Evolutionary conservation across 805 yeast genomes (phyloP), one percentile per base, ranked within the genome.

Genomic region (Ogataea neopini): DNA sequence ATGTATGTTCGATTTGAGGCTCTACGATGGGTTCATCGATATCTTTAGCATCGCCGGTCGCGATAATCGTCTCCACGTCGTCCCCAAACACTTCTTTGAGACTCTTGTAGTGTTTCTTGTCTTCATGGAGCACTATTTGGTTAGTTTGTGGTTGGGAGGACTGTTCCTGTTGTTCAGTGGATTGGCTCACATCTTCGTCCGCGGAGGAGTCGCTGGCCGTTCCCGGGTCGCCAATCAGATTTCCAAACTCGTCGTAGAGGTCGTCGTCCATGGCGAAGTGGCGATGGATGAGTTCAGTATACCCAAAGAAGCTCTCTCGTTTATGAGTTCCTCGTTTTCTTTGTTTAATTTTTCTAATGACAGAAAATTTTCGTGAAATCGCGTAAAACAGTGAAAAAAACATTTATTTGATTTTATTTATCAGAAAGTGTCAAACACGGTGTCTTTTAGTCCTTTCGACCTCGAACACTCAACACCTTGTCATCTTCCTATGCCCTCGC

Each of bases 171-270:
- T 52, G 66, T 42, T 40, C 45, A 10, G 26, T 35, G 13, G 20
- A 23, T 5, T 33, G 45, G 14, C 32, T 46, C 13, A 42, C 51
- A 23, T 42, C 43, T 4, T 52, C 50, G 11, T 45, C 59, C 25
- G 52, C 66, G 2, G 61, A 59, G 11, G 63, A 53, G 6, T 66
- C 63, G 43, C 74, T 82, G 1, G 80, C 74, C 54, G 69, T 78
- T 7, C 60, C 63, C 6, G 75, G 68, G 37, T 71, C 82, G 11
- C 83, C 85, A 17, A 86, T 72, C 30, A 75, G 72, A 60, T 85
- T 85, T 38, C 92, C 92, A 63, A 85, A 85, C 76, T 89, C 96
- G 66, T 89, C 97, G 66, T 84, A 88, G 22, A 81, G 61, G 50
- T 81, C 86, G 18, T 81, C 85, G 57, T 80, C 86, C 81, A 78